Evolutionary conservation across 495 filamentous ascomycete species (phyloP).

Genomic region (Xylaria palmicola): DNA sequence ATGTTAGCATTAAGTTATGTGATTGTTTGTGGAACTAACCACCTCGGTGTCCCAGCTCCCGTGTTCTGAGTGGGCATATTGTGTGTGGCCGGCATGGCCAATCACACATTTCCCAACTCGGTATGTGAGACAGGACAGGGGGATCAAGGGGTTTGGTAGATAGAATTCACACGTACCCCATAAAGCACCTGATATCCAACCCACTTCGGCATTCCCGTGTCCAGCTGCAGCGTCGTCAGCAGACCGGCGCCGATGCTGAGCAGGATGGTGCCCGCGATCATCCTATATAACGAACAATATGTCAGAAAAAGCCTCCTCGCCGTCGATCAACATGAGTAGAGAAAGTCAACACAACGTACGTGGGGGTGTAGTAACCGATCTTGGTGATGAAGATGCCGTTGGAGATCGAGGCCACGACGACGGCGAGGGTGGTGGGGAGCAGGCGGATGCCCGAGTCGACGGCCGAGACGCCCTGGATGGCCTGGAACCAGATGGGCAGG

Average conservation of each 20-base stretch:
- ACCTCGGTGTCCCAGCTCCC: no score
- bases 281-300: constrained; percentile 16
- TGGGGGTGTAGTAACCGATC: constrained; percentile 63
- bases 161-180: constrained; percentile 40
- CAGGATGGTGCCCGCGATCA: constrained; percentile 52
- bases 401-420: constrained; percentile 36
- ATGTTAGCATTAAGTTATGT: constrained; percentile 23
- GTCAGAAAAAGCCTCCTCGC: background rate
- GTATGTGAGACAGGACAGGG: constrained; percentile 26
- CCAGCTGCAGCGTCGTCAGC: constrained; percentile 56
- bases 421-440: constrained; percentile 44
- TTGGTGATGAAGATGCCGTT: constrained; percentile 47
- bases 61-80: no score
- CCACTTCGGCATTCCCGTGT: constrained; percentile 56
- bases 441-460: constrained; percentile 51
- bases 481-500: constrained; percentile 70
- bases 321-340: background rate
- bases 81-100: constrained; percentile 15
- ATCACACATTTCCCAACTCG: constrained; percentile 19
- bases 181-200: constrained; percentile 66
- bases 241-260: constrained; percentile 62
- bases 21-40: no score
- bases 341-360: constrained; percentile 15
- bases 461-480: constrained; percentile 55
- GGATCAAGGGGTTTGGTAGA: background rate